Conservation (phyloP, 1,139 yeast genomes). For the Suhomyces guaymorum region DNA sequence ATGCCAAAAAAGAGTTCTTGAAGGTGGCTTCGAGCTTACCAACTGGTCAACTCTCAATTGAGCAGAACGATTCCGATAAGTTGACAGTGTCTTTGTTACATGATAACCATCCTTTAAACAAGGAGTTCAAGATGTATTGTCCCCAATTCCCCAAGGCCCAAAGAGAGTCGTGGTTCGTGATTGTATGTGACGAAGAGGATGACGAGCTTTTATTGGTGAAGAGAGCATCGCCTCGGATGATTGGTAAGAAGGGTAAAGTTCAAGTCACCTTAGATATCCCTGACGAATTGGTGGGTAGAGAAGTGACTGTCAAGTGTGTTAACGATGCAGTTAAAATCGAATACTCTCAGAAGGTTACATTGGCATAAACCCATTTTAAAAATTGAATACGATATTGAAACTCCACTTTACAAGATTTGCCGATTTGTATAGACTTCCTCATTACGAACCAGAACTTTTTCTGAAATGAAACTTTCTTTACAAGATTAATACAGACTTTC, state of each 20-base stretch:
- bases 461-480: too few relatives aligned
- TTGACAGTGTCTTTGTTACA: conserved; percentile 54
- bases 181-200: conserved; percentile 49
- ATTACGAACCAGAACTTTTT: too few relatives aligned
- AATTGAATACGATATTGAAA: too few relatives aligned
- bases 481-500: too few relatives aligned
- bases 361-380: conserved; percentile 16
- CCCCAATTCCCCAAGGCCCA: conserved; percentile 89
- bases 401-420: too few relatives aligned
- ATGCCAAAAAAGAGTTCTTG: conserved; percentile 38
- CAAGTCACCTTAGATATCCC: conserved; percentile 51
- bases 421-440: too few relatives aligned
- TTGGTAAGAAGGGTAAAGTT: conserved; percentile 46
- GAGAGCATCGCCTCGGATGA: conserved; percentile 61
- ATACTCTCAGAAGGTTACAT: conserved; percentile 25
- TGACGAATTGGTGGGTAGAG: conserved; percentile 46
- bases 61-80: conserved; percentile 32
- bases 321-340: conserved; percentile 66
- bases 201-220: conserved; percentile 60
- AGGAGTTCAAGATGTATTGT: conserved; percentile 66
- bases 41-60: conserved; percentile 36
- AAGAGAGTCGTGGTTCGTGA: conserved; percentile 90
- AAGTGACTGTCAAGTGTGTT: conserved; percentile 50
- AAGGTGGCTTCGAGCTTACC: conserved; percentile 52
- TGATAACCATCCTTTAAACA: conserved; percentile 52